Conservation (phyloP, 805 yeast species). For the Saturnispora saitoi region DNA sequence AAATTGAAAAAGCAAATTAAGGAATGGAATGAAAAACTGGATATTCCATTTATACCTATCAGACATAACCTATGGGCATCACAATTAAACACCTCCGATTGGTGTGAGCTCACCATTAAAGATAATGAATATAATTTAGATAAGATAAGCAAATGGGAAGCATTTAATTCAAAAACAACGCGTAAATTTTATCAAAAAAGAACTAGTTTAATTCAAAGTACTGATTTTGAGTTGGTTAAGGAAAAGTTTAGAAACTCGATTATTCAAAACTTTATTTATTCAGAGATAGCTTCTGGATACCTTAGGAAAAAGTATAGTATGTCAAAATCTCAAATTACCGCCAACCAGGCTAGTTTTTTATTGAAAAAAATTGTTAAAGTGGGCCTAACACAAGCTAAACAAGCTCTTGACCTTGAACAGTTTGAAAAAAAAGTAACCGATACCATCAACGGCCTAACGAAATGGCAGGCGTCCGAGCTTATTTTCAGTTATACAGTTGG, state of each 20-base stretch:
- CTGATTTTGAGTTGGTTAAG: conserved; percentile 2
- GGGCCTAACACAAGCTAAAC: conserved; percentile 16
- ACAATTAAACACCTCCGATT: conserved; percentile 1
- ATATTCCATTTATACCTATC: conserved; percentile 7
- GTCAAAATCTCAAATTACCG: conserved; percentile 1
- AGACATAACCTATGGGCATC: conserved; percentile 7
- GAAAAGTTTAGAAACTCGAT: not conserved
- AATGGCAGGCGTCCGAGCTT: conserved; percentile 22
- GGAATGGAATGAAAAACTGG: conserved; percentile 10
- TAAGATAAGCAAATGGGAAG: not conserved
- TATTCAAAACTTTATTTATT: not conserved
- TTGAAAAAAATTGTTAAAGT: conserved; percentile 11
- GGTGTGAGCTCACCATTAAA: conserved; percentile 12
- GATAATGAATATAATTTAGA: conserved; percentile 2
- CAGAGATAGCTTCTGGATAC: not conserved
- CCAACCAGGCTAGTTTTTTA: conserved; percentile 9
- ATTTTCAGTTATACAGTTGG: conserved; percentile 27
- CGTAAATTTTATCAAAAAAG: not conserved
- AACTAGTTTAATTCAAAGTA: not conserved
- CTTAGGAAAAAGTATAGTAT: not conserved
- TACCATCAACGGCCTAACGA: conserved; percentile 16
- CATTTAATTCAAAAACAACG: not conserved
- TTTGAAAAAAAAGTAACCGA: conserved; percentile 14
- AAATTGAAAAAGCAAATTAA: not conserved
- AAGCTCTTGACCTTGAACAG: conserved; percentile 15